Evolutionary conservation across 108 stramenopile species (phyloP), one percentile per base, ranked within the genome.

Genomic region (Cyclotella cryptica): DNA sequence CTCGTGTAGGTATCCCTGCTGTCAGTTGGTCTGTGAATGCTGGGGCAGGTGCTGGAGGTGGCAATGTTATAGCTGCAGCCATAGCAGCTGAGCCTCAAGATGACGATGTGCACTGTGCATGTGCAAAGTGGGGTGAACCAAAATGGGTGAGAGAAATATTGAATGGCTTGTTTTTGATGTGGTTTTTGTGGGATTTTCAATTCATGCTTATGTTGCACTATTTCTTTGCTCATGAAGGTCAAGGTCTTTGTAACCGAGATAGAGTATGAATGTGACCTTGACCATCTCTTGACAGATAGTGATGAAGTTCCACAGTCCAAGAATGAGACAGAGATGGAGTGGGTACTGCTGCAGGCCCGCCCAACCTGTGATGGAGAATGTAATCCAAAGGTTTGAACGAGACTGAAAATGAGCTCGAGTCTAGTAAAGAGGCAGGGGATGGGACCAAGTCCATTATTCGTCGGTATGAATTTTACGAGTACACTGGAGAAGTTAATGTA

Each of bases 301-400:
- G n/a, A n/a, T n/a, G n/a, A n/a, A n/a, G n/a, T n/a, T n/a, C n/a
- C n/a, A n/a, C n/a, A n/a, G n/a, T n/a, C n/a, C n/a, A n/a, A n/a
- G n/a, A n/a, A n/a, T n/a, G n/a, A n/a, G n/a, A n/a, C n/a, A n/a
- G n/a, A n/a, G n/a, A n/a, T n/a, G n/a, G n/a, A n/a, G n/a, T n/a
- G n/a, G n/a, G n/a, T n/a, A n/a, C n/a, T n/a, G n/a, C n/a, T 61
- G 27, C 60, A 61, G 29, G 60, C 18, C 13, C 29, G 60, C 9
- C 60, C 60, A 39, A 61, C 60, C 26, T 61, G 60, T 61, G 60
- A 61, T 61, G 13, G 29, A 39, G 60, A 61, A 8, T 61, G 60
- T 19, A 53, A 18, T 19, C 52, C 52, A 19, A 19, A 19, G 52
- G 7, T 18, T 12, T 18, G n/a, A 53, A 53, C 19, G 52, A 53